Evolutionary conservation across 805 yeast species (phyloP), one percentile per base, ranked within the genome.

Genomic region (Teunomyces pallodes): DNA sequence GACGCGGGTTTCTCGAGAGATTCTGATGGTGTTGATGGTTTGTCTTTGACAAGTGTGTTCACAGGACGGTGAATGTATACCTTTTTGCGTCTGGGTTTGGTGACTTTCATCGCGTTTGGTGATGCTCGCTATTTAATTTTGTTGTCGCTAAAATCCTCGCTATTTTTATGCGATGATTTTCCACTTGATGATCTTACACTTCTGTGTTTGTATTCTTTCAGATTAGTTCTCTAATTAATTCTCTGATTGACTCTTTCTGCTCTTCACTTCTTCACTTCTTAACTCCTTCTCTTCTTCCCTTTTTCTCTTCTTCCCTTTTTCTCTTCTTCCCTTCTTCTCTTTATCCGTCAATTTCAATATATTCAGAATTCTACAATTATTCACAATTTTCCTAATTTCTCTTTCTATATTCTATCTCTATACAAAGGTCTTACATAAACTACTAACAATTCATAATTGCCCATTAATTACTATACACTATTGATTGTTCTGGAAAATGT

Each of bases 401-500:
- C 17, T 2, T 16, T 3, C 17, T 16, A 16, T 16, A 16, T 16
- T 16, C 17, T 16, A 2, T 16, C 2, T 16, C 17, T 16, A 17
- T 17, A 17, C 24, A 20, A 20, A 20, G 6, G 6, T 6, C 6
- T 5, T 20, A 20, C 24, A 6, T 1, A 20, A 20, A 5, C 17
- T 17, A 20, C 24, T 4, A 20, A 20, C 24, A 20, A 20, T 20
- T 20, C 24, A 5, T 5, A 5, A 20, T 5, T 5, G 6, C 24
- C 24, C 24, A 10, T 36, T 13, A 26, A 17, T 36, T 43, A 38
- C 47, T 44, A 45, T 35, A 41, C 29, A 40, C 40, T 36, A 24
- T 16, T 35, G 39, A 16, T 35, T 35, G 16, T 60, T 64, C 50
- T 65, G 74, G 57, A 66, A 68, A 48, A 71, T 67, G 53, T 60